Base-by-base conservation (phyloP, 495 filamentous ascomycete species). In the Cercophora sp. region DNA sequence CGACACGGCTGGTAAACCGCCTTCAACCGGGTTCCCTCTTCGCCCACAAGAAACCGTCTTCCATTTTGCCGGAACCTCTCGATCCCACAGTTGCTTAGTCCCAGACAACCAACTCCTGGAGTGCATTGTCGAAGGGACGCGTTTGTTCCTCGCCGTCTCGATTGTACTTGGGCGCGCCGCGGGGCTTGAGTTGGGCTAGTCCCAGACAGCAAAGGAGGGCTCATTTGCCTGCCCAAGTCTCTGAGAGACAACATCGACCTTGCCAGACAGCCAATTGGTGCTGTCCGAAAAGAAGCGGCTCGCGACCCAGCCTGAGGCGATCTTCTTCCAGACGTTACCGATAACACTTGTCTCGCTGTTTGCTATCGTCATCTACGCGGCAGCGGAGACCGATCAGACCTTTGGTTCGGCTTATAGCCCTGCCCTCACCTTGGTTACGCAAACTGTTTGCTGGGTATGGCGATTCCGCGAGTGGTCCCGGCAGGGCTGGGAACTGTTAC, bases 401-500 rank as follows among this genome's bases (percentile, higher is more conserved):
- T 52, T 22, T 44, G 35, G 41, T 47, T 29, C 56, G 35, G n/a
- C 29, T 6, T 10, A 15, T 37, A n/a, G 18, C 16, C 36, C 16
- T 8, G 26, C 20, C 45, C 27, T 35, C n/a, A n/a, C 19, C 22
- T 24, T 16, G 22, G 36, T 24, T 39, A 20, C 16, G 22, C 8
- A 26, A 5, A 15, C 19, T 32, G n/a, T 39, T 10, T 34, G 15
- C 37, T 45, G n/a, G n/a, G n/a, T 24, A 76, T 76, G 72, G 54
- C 57, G 23, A 61, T 70, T 35, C 62, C 62, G 44, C 62, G 55
- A 27, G 9, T 56, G 2, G 51, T 75, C 48, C 63, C 68, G 22
- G 58, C 57, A 25, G 63, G 44, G 52, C 61, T 77, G 58, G 75
- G 73, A 44, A 46, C 56, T 15, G 24, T 69, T 43, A 64, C 73